Evolutionary conservation across 208 protist genomes (phyloP).

Genomic region (Angomonas deanei): DNA sequence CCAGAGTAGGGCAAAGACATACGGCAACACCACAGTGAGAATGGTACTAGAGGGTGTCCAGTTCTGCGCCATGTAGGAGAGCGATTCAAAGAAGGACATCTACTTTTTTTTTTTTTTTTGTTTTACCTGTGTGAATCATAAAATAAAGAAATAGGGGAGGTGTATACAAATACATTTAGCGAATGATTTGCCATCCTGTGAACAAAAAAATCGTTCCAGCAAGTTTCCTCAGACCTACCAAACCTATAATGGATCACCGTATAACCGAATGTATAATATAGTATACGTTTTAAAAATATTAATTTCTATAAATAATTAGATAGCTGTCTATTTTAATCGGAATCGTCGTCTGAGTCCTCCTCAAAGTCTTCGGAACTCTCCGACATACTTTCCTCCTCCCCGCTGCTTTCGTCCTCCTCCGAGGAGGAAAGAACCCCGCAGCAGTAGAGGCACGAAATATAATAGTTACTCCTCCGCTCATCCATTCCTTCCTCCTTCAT

Average conservation of each 20-base stretch:
- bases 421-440: constrained; percentile 43
- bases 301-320: too few species aligned
- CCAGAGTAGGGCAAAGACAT: constrained; percentile 30
- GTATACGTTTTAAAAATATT: too few species aligned
- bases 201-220: too few species aligned
- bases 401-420: constrained; percentile 8
- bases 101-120: constrained; percentile 12
- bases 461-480: constrained; percentile 63
- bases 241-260: too few species aligned
- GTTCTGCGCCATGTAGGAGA: constrained; percentile 14
- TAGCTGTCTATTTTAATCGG: neutral
- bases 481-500: constrained; percentile 70
- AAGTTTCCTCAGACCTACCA: too few species aligned
- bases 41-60: constrained; percentile 16
- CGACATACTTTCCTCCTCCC: constrained; percentile 4
- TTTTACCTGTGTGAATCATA: neutral
- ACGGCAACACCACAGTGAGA: constrained; percentile 32
- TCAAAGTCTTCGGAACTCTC: neutral
- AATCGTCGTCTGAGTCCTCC: neutral
- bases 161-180: neutral
- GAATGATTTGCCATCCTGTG: too few species aligned
- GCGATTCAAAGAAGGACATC: constrained; percentile 10
- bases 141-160: neutral
- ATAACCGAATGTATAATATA: too few species aligned
- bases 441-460: constrained; percentile 76